Percentiles rank a stretch among this genome's conserved stretches.
Conservation (phyloP, 768 basidiomycete species). For the Suillus spraguei region DNA sequence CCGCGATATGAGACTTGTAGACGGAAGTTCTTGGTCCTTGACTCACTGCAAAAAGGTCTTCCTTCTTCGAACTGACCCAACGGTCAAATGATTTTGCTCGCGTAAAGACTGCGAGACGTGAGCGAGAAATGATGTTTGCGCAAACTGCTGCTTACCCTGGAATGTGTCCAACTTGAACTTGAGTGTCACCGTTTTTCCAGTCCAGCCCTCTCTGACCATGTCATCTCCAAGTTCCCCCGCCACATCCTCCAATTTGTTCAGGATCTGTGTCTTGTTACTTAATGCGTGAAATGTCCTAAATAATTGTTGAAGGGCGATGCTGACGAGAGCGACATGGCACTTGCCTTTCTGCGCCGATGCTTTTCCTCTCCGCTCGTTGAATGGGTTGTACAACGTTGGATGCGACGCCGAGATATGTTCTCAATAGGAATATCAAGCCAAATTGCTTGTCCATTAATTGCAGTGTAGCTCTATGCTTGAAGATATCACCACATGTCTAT, state of each 20-base stretch:
- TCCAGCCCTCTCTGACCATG: constrained; percentile 78
- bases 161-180: constrained; percentile 94
- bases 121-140: constrained; percentile 3
- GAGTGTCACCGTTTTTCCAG: constrained; percentile 85
- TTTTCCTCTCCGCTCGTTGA: constrained; percentile 83
- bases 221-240: constrained; percentile 82
- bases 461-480: constrained; percentile 67
- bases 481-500: constrained; percentile 91
- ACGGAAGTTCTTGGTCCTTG: constrained; percentile 13
- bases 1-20: not conserved
- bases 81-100: constrained; percentile 79
- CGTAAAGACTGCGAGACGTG: constrained; percentile 59
- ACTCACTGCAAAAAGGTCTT: constrained; percentile 75
- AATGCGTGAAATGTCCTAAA: constrained; percentile 77
- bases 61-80: constrained; percentile 73
- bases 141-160: constrained; percentile 51
- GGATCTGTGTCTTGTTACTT: constrained; percentile 62
- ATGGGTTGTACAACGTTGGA: constrained; percentile 80
- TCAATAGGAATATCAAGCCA: constrained; percentile 73
- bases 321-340: not conserved
- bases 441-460: constrained; percentile 89
- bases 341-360: constrained; percentile 89
- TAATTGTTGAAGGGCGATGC: constrained; percentile 5
- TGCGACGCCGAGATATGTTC: constrained; percentile 83
- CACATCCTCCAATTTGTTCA: constrained; percentile 79